A percentile compares a stretch with the other conserved stretches of the same genome.
These are phyloP conservation scores for Claviceps pazoutovae DNA, from an alignment of 2,329 filamentous ascomycete genomes.

Conservation along the genomic window DNA sequence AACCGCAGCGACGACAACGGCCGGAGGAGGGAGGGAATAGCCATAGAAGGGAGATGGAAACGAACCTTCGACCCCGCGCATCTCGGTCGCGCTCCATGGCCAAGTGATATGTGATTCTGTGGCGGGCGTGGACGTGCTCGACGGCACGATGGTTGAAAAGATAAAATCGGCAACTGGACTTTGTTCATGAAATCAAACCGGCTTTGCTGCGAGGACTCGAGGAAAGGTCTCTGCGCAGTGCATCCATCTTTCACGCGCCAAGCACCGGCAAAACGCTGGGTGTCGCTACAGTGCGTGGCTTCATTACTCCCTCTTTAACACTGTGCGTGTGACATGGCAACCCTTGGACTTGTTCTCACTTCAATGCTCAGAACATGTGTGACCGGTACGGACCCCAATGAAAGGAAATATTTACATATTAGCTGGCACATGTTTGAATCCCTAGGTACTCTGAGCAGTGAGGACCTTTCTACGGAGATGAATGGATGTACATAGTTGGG, in stretches of 20 bases:
- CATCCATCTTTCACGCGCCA: not conserved
- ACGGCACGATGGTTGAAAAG: not conserved
- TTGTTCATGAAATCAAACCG: not conserved
- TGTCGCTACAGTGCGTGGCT: not conserved
- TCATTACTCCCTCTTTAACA: too few species aligned
- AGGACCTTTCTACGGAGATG: too few species aligned
- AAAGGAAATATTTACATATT: too few species aligned
- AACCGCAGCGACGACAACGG: not conserved
- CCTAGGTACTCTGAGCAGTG: too few species aligned
- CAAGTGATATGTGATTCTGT: not conserved
- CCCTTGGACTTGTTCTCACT: too few species aligned
- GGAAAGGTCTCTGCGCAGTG: not conserved
- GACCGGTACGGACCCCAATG: too few species aligned
- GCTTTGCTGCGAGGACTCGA: not conserved
- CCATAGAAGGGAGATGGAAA: not conserved
- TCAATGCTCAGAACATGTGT: too few species aligned
- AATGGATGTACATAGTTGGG: too few species aligned
- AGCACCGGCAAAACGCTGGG: not conserved
- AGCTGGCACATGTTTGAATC: too few species aligned
- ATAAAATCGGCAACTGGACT: not conserved
- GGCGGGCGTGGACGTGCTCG: not conserved
- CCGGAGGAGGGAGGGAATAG: not conserved
- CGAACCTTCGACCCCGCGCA: conserved; percentile 20
- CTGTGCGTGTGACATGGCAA: too few species aligned
- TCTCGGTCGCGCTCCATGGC: conserved; percentile 25